Conservation (phyloP, 495 filamentous ascomycete species). For the Daldinia grandis region DNA sequence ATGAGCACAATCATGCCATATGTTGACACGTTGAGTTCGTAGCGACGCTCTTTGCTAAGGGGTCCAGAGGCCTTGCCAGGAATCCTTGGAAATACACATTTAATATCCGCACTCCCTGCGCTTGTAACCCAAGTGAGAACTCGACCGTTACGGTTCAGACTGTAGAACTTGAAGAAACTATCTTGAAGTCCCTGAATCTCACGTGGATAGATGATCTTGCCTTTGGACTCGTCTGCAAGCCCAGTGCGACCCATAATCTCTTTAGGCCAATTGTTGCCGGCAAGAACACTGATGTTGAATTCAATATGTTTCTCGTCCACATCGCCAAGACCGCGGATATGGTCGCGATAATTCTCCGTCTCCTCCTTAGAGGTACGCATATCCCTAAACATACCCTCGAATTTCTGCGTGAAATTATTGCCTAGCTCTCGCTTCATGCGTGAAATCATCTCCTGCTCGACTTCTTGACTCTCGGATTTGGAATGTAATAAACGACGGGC, state of each 20-base stretch:
- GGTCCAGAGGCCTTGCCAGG: slow-evolving; percentile 67
- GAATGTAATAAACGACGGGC: slow-evolving; percentile 84
- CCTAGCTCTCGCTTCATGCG: slow-evolving; percentile 96
- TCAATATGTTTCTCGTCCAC: slow-evolving; percentile 75
- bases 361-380: slow-evolving; percentile 91
- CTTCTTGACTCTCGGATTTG: slow-evolving; percentile 86
- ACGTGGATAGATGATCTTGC: slow-evolving; percentile 73
- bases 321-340: slow-evolving; percentile 71
- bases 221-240: slow-evolving; percentile 59
- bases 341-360: slow-evolving; percentile 74
- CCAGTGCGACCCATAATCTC: slow-evolving; percentile 72
- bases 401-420: slow-evolving; percentile 88
- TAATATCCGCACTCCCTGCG: slow-evolving; percentile 83
- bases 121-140: slow-evolving; percentile 80
- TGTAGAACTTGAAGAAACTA: slow-evolving; percentile 91
- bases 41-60: slow-evolving; percentile 73
- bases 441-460: slow-evolving; percentile 93
- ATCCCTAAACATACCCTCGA: slow-evolving; percentile 98
- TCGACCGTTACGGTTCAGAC: slow-evolving; percentile 84
- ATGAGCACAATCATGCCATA: slow-evolving; percentile 90
- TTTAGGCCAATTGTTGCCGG: slow-evolving; percentile 92
- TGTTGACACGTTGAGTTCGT: slow-evolving; percentile 92
- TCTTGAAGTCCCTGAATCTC: slow-evolving; percentile 80
- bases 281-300: slow-evolving; percentile 83
- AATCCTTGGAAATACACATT: slow-evolving; percentile 76